Evolutionary conservation across 1,139 yeast genomes (phyloP).

Genomic region (Taphrina betulina): DNA sequence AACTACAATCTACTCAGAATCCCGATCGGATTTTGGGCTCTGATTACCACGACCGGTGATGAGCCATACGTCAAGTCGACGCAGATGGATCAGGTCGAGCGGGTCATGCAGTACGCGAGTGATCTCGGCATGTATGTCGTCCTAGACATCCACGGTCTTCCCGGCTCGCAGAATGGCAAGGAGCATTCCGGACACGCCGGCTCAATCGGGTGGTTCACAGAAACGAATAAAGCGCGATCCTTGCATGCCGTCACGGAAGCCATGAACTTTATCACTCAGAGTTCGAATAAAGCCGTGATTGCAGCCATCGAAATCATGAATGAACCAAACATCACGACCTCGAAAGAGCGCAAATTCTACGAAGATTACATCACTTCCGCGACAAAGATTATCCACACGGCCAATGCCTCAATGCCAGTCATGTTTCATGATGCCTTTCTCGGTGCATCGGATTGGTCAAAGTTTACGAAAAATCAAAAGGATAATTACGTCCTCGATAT

Average conservation of each 20-base stretch:
- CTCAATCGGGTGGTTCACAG: conserved; percentile 52
- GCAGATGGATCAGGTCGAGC: conserved; percentile 66
- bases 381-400: conserved; percentile 12
- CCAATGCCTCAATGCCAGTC: conserved; percentile 27
- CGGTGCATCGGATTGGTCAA: conserved; percentile 12
- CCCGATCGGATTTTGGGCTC: conserved; percentile 94
- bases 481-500: conserved; percentile 28
- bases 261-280: conserved; percentile 16
- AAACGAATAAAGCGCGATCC: conserved; percentile 12
- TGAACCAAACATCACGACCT: conserved; percentile 24
- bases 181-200: conserved; percentile 86
- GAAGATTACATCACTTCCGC: conserved; percentile 19
- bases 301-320: conserved; percentile 26
- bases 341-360: conserved; percentile 12
- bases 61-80: conserved; percentile 80
- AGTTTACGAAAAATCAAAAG: conserved; percentile 20
- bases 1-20: conserved; percentile 84
- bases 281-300: conserved; percentile 15
- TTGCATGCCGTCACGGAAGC: conserved; percentile 23
- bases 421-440: conserved; percentile 30
- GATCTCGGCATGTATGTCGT: conserved; percentile 67
- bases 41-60: conserved; percentile 51
- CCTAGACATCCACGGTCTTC: conserved; percentile 87
- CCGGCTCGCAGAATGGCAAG: conserved; percentile 92
- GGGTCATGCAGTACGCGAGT: conserved; percentile 73